These are phyloP conservation scores for Deuterostichococcus epilithicus DNA, from an alignment of 139 green algal genomes.

Conservation along the genomic window DNA sequence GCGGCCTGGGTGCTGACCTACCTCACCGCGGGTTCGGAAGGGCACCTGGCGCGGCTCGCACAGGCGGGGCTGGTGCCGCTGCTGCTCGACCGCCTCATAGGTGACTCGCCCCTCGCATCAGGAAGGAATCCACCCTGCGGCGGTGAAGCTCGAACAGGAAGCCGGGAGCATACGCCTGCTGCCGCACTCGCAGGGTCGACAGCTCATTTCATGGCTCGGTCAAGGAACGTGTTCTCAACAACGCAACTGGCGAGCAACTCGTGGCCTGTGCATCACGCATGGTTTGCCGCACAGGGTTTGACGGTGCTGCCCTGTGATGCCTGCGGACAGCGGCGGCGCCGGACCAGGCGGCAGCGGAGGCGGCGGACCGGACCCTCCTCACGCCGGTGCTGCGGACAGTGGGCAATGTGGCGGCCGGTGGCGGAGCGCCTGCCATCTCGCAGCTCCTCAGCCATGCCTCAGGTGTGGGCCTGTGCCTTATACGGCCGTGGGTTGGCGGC, in stretches of 20 bases:
- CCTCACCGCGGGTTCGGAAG: slow-evolving; percentile 5
- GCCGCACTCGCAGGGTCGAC: too few species aligned
- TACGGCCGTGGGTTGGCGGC: too few species aligned
- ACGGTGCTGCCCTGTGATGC: not conserved
- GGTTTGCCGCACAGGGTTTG: too few species aligned
- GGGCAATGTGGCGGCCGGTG: slow-evolving; percentile 38
- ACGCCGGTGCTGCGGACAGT: slow-evolving; percentile 39
- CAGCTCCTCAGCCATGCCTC: slow-evolving; percentile 21
- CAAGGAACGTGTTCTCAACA: too few species aligned
- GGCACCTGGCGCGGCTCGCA: slow-evolving; percentile 10
- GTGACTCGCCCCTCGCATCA: not conserved
- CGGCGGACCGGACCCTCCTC: slow-evolving; percentile 11
- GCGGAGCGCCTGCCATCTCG: not conserved
- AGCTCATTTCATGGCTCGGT: too few species aligned
- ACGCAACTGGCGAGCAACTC: too few species aligned
- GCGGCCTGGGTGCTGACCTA: slow-evolving; percentile 26
- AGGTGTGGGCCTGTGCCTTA: not conserved
- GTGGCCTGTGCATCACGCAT: too few species aligned
- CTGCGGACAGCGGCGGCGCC: not conserved
- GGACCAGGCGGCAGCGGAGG: not conserved
- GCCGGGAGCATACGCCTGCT: too few species aligned
- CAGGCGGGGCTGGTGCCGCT: slow-evolving; percentile 1
- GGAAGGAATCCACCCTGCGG: too few species aligned
- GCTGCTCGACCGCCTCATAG: slow-evolving; percentile 8
- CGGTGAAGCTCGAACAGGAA: too few species aligned